A percentile compares a stretch with the other conserved stretches of the same genome.
phyloP scores from a whole-genome alignment of 306 rosid genomes.

The Pterocarpus santalinus region DNA sequence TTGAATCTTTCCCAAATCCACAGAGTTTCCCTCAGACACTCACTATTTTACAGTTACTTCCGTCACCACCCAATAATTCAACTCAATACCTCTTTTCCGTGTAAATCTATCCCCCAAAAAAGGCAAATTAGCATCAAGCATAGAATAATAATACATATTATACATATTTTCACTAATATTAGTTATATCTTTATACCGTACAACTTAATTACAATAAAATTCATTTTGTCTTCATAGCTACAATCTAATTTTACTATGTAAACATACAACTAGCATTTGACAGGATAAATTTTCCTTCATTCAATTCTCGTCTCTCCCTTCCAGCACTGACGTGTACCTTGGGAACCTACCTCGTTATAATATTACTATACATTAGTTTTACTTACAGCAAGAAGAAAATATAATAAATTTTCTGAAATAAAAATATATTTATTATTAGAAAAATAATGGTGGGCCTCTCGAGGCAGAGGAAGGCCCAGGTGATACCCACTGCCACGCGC shows the following conservation, averaged over 20 bases:
- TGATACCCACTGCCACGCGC: constrained; percentile 61
- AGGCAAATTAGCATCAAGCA: constrained; percentile 5
- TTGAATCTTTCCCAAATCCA: constrained; percentile 15
- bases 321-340: constrained; percentile 65
- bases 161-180: too few relatives aligned
- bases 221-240: too few relatives aligned
- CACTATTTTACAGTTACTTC: neutral
- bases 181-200: too few relatives aligned
- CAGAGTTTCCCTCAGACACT: neutral
- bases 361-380: constrained; percentile 9
- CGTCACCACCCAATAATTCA: constrained; percentile 8
- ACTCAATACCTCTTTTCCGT: neutral
- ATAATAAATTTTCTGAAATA: too few relatives aligned
- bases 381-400: neutral
- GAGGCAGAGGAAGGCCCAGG: constrained; percentile 61
- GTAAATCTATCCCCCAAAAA: neutral
- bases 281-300: constrained; percentile 48
- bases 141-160: neutral
- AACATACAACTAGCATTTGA: neutral
- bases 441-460: constrained; percentile 53
- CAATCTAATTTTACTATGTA: too few relatives aligned
- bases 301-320: constrained; percentile 45
- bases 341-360: constrained; percentile 54
- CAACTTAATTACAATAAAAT: too few relatives aligned
- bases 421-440: too few relatives aligned